Conservation (phyloP, 768 basidiomycete genomes). For the Punctularia strigosozonata region DNA sequence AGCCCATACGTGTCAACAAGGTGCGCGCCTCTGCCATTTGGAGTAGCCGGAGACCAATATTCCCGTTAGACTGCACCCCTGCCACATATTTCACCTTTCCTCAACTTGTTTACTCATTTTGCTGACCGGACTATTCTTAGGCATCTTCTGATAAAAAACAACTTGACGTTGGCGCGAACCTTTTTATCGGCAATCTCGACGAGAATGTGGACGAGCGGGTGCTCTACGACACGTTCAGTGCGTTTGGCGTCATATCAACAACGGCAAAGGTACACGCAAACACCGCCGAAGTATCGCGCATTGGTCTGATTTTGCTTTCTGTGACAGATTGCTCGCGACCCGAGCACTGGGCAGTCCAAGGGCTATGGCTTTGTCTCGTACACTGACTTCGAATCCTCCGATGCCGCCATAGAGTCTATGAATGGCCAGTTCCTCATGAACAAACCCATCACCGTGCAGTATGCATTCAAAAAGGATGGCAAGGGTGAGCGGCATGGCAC, state of each 20-base stretch:
- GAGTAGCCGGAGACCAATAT: too few species aligned
- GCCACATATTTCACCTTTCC: neutral
- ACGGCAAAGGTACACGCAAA: constrained; percentile 62
- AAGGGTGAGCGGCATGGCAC: constrained; percentile 98
- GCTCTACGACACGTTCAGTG: constrained; percentile 90
- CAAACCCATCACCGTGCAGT: constrained; percentile 94
- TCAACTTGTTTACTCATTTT: constrained; percentile 1
- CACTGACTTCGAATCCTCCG: constrained; percentile 95
- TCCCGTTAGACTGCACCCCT: too few species aligned
- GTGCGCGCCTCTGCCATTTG: constrained; percentile 22
- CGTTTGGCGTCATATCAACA: constrained; percentile 87
- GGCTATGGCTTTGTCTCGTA: constrained; percentile 97
- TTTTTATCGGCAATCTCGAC: constrained; percentile 93
- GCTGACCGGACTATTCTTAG: constrained; percentile 27
- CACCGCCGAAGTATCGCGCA: neutral
- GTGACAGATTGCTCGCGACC: constrained; percentile 80
- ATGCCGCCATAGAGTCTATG: constrained; percentile 94
- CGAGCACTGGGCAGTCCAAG: constrained; percentile 75
- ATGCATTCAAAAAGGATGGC: constrained; percentile 98
- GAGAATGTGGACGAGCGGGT: constrained; percentile 90
- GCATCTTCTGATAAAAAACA: constrained; percentile 98
- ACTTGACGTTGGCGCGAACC: constrained; percentile 93
- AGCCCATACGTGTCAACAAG: constrained; percentile 98
- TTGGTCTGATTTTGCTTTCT: constrained; percentile 4
- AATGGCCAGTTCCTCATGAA: constrained; percentile 97